Percentiles rank a stretch among this genome's conserved stretches.
Evolutionary conservation across 768 basidiomycete genomes (phyloP).

Genomic region (Cubamyces sp.): DNA sequence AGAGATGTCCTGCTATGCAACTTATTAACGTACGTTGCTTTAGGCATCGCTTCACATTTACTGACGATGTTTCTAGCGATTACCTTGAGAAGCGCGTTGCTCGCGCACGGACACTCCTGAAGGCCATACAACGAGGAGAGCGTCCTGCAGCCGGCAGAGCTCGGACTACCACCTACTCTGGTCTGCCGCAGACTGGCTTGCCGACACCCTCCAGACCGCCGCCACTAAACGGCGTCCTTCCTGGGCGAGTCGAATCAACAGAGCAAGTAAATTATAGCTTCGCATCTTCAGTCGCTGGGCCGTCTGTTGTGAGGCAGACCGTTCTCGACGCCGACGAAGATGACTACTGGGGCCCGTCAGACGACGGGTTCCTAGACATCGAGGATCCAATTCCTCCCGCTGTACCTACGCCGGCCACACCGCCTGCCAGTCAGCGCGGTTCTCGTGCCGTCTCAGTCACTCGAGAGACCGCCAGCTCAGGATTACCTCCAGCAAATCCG

Average conservation of each 20-base stretch:
- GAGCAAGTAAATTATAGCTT: not conserved
- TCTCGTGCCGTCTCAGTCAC: not conserved
- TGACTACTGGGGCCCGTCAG: constrained; percentile 14
- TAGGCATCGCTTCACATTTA: too few species aligned
- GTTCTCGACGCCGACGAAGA: constrained; percentile 4
- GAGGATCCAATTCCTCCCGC: not conserved
- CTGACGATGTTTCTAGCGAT: constrained; percentile 3
- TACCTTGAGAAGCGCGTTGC: constrained; percentile 13
- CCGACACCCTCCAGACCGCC: not conserved
- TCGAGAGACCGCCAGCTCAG: not conserved
- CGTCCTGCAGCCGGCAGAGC: not conserved
- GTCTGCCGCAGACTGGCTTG: not conserved
- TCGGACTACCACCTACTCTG: not conserved
- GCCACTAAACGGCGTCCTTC: not conserved
- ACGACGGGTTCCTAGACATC: not conserved
- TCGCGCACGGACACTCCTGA: constrained; percentile 2
- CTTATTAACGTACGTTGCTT: not conserved
- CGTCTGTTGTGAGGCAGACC: too few species aligned
- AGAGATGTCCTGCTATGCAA: constrained; percentile 7
- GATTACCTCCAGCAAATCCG: not conserved
- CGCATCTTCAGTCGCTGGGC: too few species aligned
- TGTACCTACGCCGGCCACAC: constrained; percentile 6
- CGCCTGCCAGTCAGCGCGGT: constrained; percentile 12
- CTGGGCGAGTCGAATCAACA: not conserved
- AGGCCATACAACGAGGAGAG: constrained; percentile 12